Evolutionary conservation across 2,329 filamentous ascomycete species (phyloP).

Genomic region (Fusarium miscanthi): DNA sequence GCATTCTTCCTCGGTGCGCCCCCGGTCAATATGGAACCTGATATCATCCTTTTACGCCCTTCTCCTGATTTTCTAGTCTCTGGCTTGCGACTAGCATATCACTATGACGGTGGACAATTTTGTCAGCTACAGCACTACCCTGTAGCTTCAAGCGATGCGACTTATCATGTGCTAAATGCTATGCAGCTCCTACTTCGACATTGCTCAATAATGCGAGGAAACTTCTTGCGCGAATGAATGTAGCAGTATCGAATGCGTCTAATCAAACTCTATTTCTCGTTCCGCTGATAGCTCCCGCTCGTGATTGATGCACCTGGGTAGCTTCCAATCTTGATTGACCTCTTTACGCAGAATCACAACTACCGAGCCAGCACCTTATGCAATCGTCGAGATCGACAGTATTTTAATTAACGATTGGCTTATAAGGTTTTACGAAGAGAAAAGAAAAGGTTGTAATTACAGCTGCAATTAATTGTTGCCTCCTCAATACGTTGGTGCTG

Average conservation of each 20-base stretch:
- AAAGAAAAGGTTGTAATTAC: not conserved
- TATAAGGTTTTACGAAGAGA: not conserved
- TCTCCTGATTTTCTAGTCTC: not conserved
- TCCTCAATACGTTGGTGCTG: not conserved
- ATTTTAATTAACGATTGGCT: no score
- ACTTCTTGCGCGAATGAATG: not conserved
- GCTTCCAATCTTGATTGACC: not conserved
- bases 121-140: not conserved
- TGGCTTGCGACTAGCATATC: not conserved
- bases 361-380: no score
- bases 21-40: not conserved
- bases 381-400: not conserved
- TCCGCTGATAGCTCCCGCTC: not conserved
- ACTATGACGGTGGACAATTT: not conserved
- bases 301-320: not conserved
- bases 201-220: not conserved
- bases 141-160: not conserved
- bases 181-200: not conserved
- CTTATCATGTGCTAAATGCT: not conserved
- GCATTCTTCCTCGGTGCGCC: slow-evolving; percentile 9
- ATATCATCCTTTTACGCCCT: not conserved
- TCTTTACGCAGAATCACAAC: not conserved
- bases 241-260: not conserved
- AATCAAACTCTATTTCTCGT: not conserved
- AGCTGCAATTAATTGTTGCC: no score